Evolutionary conservation across 2,329 filamentous ascomycete genomes (phyloP), one percentile per base, ranked within the genome.

Genomic region (Pleoardoris graminearum): DNA sequence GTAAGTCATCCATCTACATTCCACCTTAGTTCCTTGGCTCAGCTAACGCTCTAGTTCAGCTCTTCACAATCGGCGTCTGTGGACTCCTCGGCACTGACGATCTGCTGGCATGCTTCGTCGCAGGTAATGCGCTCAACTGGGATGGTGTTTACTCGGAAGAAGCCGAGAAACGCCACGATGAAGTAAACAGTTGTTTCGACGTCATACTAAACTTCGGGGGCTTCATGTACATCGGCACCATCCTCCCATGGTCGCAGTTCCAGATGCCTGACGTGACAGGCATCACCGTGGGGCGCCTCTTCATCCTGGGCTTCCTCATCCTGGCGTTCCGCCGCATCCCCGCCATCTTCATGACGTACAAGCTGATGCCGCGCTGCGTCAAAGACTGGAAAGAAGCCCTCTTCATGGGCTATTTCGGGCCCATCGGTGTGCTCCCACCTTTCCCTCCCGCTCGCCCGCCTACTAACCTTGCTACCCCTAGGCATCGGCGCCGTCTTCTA

Each of bases 111-210:
- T 86, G 82, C 62, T 85, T 85, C 51, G 76, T 82, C 2, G 83
- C 84, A 0, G 84, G 84, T 6, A 81, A 78, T 60, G 77, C 78
- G 11, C 70, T 86, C 39, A 86, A 85, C 67, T 86, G 84, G 84
- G 80, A 85, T 50, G 83, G 84, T 3, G 63, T 77, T n/a, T 86
- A 81, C 59, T 79, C 85, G 2, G 74, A 74, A 4, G 83, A 86
- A 64, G 76, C 80, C 0, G 75, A 83, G 51, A 70, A 76, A 7
- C 78, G 82, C 7, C 82, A 85, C 59, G 84, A 86, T 51, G 82
- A 85, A 41, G 82, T 86, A 59, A 86, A 86, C 63, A 76, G 78
- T 2, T 79, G 77, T 32, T 75, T 86, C 11, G 82, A 85, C 46
- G 79, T 83, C 0, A 64, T 85, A 0, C 74, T 86, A 44, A 86